Base-by-base conservation (phyloP, 306 rosid genomes). In the Clitoria ternatea region DNA sequence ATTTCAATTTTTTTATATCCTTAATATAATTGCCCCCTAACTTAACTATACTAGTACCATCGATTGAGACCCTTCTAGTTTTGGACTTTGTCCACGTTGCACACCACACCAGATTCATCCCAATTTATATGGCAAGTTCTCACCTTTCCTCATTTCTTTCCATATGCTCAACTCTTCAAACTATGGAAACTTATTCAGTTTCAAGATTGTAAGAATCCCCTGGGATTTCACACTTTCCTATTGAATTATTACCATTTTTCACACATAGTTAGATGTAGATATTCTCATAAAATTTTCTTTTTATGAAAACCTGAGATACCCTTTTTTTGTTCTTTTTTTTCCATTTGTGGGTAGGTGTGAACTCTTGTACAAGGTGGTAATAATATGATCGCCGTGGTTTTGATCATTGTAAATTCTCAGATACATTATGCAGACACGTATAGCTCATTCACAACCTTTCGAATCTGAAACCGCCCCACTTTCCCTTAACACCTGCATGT, bases 361-460 rank as follows among this genome's bases (percentile, higher is more conserved):
- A 73, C 50, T 61, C 80, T 77, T 80, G 85, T 78, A 72, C 24
- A 69, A 64, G 54, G 72, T 57, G 73, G 69, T n/a, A n/a, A n/a
- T n/a, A n/a, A n/a, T n/a, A n/a, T n/a, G n/a, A 23, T 69, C 61
- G 78, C 87, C 83, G 74, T 75, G 79, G 85, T 72, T 79, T 81
- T 81, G 64, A 47, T 75, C 42, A 29, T 55, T 70, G 20, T 27
- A 76, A 77, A 77, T 79, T 83, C 73, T 81, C 70, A 27, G 74
- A 37, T 45, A n/a, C 53, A 39, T 53, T 24, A 33, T 23, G 48
- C 35, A 39, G 84, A 75, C 90, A 83, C 87, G 84, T 85, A 47
- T 73, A 57, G 52, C 44, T 32, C 64, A 29, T 7, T n/a, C 14
- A 27, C 37, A 54, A 54, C 20, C 20, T 6, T 27, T 45, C 14